Conservation (phyloP, 345 rosid species). For the Populus tremula region DNA sequence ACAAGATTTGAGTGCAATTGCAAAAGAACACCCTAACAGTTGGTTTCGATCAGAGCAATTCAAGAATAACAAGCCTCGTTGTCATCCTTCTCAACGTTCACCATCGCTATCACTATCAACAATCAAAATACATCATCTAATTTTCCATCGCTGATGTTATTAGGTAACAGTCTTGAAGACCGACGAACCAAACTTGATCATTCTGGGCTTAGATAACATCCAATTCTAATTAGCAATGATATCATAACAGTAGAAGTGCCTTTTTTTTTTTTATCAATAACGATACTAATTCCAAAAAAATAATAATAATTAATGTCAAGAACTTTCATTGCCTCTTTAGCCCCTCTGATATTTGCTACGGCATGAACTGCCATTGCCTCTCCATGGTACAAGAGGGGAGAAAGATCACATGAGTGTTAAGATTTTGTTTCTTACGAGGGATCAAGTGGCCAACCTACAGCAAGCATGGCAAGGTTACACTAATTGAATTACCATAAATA, state of each 20-base stretch:
- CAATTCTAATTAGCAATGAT: slow-evolving; percentile 2
- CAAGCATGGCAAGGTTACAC: background rate
- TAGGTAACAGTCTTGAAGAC: slow-evolving; percentile 15
- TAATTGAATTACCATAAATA: too few species aligned
- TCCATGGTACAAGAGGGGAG: too few species aligned
- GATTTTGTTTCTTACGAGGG: too few species aligned
- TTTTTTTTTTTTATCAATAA: background rate
- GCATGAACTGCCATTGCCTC: too few species aligned
- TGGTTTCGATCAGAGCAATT: background rate
- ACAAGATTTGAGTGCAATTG: too few species aligned
- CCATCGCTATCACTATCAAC: slow-evolving; percentile 26
- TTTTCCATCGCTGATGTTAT: slow-evolving; percentile 15
- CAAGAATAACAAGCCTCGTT: background rate
- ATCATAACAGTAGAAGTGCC: slow-evolving; percentile 16
- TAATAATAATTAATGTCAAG: too few species aligned
- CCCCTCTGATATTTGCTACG: too few species aligned
- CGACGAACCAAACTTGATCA: background rate
- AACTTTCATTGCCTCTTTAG: too few species aligned
- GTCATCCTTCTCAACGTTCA: slow-evolving; percentile 22
- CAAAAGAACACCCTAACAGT: too few species aligned
- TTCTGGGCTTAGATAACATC: background rate
- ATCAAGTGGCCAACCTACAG: too few species aligned
- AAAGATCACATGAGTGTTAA: too few species aligned
- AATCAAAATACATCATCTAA: slow-evolving; percentile 25
- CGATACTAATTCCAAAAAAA: too few species aligned